Base-by-base conservation (phyloP, 495 filamentous ascomycete species). In the Xylaria telfairii region DNA sequence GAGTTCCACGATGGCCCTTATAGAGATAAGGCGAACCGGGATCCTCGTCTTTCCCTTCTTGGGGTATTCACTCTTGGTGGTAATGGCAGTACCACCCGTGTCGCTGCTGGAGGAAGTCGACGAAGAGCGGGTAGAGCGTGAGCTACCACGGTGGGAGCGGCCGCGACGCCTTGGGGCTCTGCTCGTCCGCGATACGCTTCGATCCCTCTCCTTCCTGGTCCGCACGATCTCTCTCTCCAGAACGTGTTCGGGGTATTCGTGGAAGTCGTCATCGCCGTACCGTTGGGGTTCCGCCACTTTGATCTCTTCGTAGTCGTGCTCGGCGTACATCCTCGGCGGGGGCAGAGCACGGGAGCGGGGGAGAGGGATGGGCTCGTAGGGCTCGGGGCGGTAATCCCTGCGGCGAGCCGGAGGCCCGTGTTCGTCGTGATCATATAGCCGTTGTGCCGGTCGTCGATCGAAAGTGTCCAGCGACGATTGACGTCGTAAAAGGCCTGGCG, bases 21-120 rank as follows among this genome's bases (percentile, higher is more conserved):
- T 89, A 75, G 91, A 90, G 47, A 94, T 91, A 67, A 96, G 84
- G 49, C 90, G 87, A 46, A 87, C 86, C 0, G 94, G 94, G 80
- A 97, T 92, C 65, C 91, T 86, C 13, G 94, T 97, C 85, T 94
- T 96, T 70, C 94, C 94, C 76, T 91, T 92, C 79, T 93, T 93
- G 21, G 92, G 92, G 72, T 92, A 90, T 51, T 87, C 84, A 76
- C 81, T 90, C 81, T 77, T 88, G 68, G 78, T 56, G 28, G 74
- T 80, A 49, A 78, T 61, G 4, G 64, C 72, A 0, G 81, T 85
- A 15, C 77, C 79, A 8, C 80, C 80, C 51, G 76, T 76, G 34
- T 71, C 77, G 68, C 79, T 83, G 66, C 81, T 83, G 39, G 82
- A 83, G 5, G 86, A 86, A 49, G 83, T 85, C 67, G 81, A 82